Base-by-base conservation (phyloP, 2,329 filamentous ascomycete genomes). In the Trichoderma hamatum region DNA sequence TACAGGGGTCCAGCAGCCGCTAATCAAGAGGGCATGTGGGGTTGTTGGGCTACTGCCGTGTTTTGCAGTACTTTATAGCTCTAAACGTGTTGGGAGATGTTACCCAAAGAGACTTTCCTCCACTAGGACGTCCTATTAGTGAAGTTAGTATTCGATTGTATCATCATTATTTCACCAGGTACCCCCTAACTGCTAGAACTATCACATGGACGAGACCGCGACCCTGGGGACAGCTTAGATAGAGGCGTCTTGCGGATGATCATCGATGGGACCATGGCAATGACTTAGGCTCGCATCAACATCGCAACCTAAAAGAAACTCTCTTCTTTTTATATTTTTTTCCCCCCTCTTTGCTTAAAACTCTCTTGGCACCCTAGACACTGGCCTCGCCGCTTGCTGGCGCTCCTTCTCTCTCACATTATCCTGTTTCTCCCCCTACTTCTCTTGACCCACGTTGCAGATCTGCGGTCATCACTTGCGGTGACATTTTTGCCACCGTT, bases 191-290 rank as follows among this genome's bases (percentile, higher is more conserved):
- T 55, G 32, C 46, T 2, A 16, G 32, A 26, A 39, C 52, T 52
- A 49, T 65, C 68, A 69, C 68, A 69, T 69, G 68, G 61, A 34
- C 54, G 52, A 24, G 39, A 26, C 67, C 60, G 21, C 46, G 24
- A 52, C 58, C 52, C 52, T 69, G 46, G 28, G 24, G 62, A 65
- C 62, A 51, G 32, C 36, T 49, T n/a, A n/a, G 39, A 30, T 51
- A 32, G 46, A 43, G 21, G 54, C 43, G 32, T 55, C 34, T 59
- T 26, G 32, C 61, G 68, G 61, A 65, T 69, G 68, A 65, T 65
- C 68, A 54, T 66, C 61, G 61, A 69, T n/a, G 68, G 54, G n/a
- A 54, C 51, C 54, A 52, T 51, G 24, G 54, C 56, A 26, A 30
- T 63, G 21, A 36, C 28, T 69, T 64, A 54, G 68, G 54, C 61